A percentile compares a stretch with the other conserved stretches of the same genome.
phyloP scores from a whole-genome alignment of 139 green algal species.

The Chlamydomonas sphaeroides region DNA sequence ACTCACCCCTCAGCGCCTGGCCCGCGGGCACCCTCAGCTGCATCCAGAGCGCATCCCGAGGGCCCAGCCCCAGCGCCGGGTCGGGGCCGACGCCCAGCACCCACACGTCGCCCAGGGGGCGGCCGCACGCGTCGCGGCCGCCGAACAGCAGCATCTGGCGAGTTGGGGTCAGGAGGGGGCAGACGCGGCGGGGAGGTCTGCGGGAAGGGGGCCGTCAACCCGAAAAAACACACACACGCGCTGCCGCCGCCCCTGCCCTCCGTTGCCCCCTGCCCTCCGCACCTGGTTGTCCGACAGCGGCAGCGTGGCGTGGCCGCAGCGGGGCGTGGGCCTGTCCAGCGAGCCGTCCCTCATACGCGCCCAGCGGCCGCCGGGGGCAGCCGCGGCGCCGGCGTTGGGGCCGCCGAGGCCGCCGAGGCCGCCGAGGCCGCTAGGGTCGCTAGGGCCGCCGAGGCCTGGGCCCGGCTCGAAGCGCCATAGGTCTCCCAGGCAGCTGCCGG shows the following conservation, averaged over 20 bases:
- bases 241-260: too few relatives aligned
- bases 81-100: slow-evolving; percentile 40
- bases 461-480: slow-evolving; percentile 34
- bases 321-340: neutral
- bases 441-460: too few relatives aligned
- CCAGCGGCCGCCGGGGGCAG: too few relatives aligned
- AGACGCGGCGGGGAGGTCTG: too few relatives aligned
- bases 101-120: slow-evolving; percentile 35
- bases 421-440: neutral
- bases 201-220: too few relatives aligned
- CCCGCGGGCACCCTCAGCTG: slow-evolving; percentile 23
- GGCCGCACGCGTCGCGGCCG: neutral
- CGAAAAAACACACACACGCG: too few relatives aligned
- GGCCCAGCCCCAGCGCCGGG: neutral
- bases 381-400: neutral
- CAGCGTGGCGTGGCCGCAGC: neutral
- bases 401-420: neutral
- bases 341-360: too few relatives aligned
- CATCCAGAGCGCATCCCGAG: slow-evolving; percentile 8
- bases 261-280: too few relatives aligned
- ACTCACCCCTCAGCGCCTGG: slow-evolving; percentile 23
- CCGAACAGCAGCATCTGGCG: slow-evolving; percentile 36
- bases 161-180: too few relatives aligned
- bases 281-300: too few relatives aligned
- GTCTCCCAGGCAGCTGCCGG: slow-evolving; percentile 21